Evolutionary conservation across 306 rosid genomes (phyloP), one percentile per base, ranked within the genome.

Genomic region (Erythrophleum fordii): DNA sequence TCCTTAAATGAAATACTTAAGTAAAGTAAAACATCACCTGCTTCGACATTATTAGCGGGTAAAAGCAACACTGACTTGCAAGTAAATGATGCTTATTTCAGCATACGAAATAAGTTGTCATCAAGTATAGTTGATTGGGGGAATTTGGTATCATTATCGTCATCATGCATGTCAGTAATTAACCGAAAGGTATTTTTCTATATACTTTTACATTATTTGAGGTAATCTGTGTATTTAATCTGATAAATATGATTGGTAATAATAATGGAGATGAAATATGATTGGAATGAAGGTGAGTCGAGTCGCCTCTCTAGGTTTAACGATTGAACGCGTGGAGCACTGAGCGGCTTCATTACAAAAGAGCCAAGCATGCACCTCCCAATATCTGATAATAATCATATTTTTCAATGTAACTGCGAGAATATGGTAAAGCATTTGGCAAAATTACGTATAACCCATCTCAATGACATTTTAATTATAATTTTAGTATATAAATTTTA

Each of bases 1-100:
- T 16, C 6, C 55, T 49, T 49, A 17, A 49, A 49, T 49, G 22
- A 49, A 49, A 49, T 52, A 52, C 22, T 44, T 48, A 3, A n/a
- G n/a, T n/a, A n/a, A n/a, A n/a, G n/a, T n/a, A n/a, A n/a, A n/a
- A n/a, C n/a, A n/a, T n/a, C n/a, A n/a, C n/a, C n/a, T n/a, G n/a
- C n/a, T n/a, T n/a, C n/a, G n/a, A n/a, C n/a, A n/a, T n/a, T n/a
- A n/a, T n/a, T n/a, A n/a, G 55, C 3, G 23, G 48, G 72, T 66
- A 12, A 41, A 42, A 68, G 20, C 9, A 59, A n/a, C 66, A 59
- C n/a, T 67, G 18, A 22, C 34, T 39, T 67, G 55, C 25, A 34
- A 22, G 35, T 78, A 22, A 14, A 22, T 39, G 18, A n/a, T 51
- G 77, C 76, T 69, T 76, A 73, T 67, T 80, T 86, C 65, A 83